phyloP scores from a whole-genome alignment of 106 monocot genomes.

The Platanthera zijinensis region DNA sequence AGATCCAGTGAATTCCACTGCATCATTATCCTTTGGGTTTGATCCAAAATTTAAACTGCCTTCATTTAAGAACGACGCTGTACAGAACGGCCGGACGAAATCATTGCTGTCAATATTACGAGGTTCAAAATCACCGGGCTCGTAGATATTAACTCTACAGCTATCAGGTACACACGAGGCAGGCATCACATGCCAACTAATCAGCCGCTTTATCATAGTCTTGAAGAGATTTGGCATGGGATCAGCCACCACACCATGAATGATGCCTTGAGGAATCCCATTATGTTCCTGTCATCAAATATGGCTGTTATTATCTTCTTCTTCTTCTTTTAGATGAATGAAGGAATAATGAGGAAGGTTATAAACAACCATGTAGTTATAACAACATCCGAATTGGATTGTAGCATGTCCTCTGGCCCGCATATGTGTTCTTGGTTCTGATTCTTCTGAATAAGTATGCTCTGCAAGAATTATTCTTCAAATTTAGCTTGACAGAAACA shows the following conservation, averaged over 20 bases:
- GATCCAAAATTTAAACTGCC: conserved; percentile 76
- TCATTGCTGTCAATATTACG: conserved; percentile 87
- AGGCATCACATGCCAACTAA: conserved; percentile 78
- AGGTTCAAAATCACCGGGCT: conserved; percentile 72
- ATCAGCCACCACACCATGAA: conserved; percentile 34
- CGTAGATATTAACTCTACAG: conserved; percentile 88
- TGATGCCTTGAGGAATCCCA: conserved; percentile 73
- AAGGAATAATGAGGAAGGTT: background rate
- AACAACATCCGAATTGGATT: conserved; percentile 30
- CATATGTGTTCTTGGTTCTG: conserved; percentile 13
- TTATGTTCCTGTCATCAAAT: conserved; percentile 52
- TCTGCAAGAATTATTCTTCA: conserved; percentile 12
- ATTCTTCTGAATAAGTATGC: conserved; percentile 13
- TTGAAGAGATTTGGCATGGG: conserved; percentile 81
- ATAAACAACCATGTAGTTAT: conserved; percentile 17
- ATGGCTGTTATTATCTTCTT: background rate
- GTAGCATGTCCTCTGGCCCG: conserved; percentile 16
- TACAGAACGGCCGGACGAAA: conserved; percentile 77
- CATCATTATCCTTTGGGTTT: conserved; percentile 25
- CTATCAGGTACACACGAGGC: conserved; percentile 69
- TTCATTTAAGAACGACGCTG: conserved; percentile 69
- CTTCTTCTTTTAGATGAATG: background rate
- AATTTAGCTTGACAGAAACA: background rate
- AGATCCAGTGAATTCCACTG: conserved; percentile 57
- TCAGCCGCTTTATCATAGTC: conserved; percentile 64